Evolutionary conservation across 1,284 basidiomycete species (phyloP), one percentile per base, ranked within the genome.

Genomic region (Volvariella volvacea): DNA sequence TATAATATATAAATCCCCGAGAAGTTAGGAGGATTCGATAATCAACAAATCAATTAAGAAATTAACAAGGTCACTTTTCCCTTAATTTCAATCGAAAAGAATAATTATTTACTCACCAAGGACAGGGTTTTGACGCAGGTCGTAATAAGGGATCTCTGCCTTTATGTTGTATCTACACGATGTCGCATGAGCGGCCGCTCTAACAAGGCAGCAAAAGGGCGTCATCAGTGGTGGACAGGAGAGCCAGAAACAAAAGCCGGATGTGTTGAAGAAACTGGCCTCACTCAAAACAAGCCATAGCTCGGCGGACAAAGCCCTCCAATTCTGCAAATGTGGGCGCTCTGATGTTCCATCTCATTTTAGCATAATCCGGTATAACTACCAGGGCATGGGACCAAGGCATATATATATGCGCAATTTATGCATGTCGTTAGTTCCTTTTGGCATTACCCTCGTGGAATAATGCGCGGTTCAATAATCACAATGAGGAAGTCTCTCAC

Each of bases 361-460:
- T 78, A 2, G 85, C 73, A 50, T 85, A 79, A 54, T 87, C 87
- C 0, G 88, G 89, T 45, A 92, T 90, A 46, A 92, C 86, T 86
- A 44, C 16, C 25, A 25, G 40, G 22, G 38, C 39, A 37, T 22
- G 17, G 38, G 19, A 39, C 1, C 42, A n/a, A 43, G 44, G 32
- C 39, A n/a, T 25, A 22, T 25, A 6, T 15, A 14, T 20, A 43
- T 39, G n/a, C 41, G 34, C 9, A 36, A n/a, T 16, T 17, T 21
- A 31, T 6, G 25, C 25, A 28, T 28, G 25, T 12, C 25, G 12
- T 28, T 28, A 28, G 25, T 28, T 12, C 25, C 25, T 28, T 28
- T 36, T 36, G 15, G 22, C 17, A 20, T 21, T 19, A 9, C 21
- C 12, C 9, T 21, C 10, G 15, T 2, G 34, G 12, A 25, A 3